Evolutionary conservation across 2,329 filamentous ascomycete genomes (phyloP), one percentile per base, ranked within the genome.

Genomic region (Phyllosticta ampelicida): DNA sequence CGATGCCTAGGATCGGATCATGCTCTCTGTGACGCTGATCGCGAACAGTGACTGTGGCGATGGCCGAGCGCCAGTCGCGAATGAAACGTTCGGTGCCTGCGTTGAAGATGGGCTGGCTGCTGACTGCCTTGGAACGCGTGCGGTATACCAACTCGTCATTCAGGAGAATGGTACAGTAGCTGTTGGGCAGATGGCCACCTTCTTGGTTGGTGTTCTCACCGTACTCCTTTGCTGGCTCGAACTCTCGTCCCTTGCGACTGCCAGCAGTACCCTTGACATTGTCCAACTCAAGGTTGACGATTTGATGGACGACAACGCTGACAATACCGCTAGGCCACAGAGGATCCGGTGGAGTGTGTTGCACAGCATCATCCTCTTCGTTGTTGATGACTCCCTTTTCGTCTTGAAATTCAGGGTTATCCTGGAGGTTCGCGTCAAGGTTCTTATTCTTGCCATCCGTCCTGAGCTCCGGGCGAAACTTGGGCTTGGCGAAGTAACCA

Each of bases 61-160:
- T 87, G 51, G 83, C 81, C 18, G 89, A 94, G 62, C 90, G 82
- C 94, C 94, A 99, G 68, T 99, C 92, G 20, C 92, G 86, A 28
- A 97, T 77, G 65, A 97, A 97, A 11, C 87, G 83, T 68, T 99
- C 94, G 0, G 91, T 96, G 60, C 92, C 92, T 2, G 94, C 91
- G 65, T 97, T 96, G 80, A 96, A 97, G 63, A 97, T 96, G 1
- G 94, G 94, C 70, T 95, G 91, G 55, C 89, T 95, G 36, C 88
- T 95, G 8, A 95, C 87, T 3, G 91, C 91, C 77, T 99, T 97
- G 36, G 89, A 84, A 67, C 94, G 84, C n/a, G 92, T 97, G 67
- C 92, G 90, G 77, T 96, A 97, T 18, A 90, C 79, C 64, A 96
- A 74, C 65, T 95, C 85, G 66, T 97, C 92, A 64, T 96, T 96